Evolutionary conservation across 192 early-diverging fungal genomes (phyloP).

Genomic region (Backusella tarrabulga): DNA sequence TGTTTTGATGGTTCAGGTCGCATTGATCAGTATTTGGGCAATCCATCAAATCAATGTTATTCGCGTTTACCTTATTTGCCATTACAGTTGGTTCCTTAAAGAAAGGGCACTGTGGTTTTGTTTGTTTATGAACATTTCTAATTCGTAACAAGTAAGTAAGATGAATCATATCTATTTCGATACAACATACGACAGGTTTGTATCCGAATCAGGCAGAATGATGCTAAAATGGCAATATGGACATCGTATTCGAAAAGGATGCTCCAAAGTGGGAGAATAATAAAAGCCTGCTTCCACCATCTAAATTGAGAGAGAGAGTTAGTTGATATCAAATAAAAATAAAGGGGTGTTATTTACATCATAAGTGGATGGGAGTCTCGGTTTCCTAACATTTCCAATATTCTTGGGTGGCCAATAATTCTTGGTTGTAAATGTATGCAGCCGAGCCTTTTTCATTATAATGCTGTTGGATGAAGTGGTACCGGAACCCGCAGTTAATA

Average conservation of each 20-base stretch:
- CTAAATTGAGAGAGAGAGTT: neutral
- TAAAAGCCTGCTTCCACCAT: constrained; percentile 19
- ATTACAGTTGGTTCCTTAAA: neutral
- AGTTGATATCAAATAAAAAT: neutral
- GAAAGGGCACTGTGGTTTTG: neutral
- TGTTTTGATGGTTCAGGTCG: neutral
- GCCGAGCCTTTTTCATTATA: constrained; percentile 9
- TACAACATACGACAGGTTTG: neutral
- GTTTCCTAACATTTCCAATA: neutral
- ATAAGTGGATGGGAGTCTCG: neutral
- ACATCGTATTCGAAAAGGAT: constrained; percentile 4
- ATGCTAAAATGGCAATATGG: constrained; percentile 13
- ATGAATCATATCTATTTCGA: neutral
- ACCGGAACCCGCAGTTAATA: neutral
- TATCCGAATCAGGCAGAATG: neutral
- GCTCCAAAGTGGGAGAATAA: neutral
- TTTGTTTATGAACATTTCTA: constrained; percentile 3
- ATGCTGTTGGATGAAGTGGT: constrained; percentile 6
- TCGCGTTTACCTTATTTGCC: neutral
- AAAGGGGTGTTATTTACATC: neutral
- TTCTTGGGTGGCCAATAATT: constrained; percentile 15
- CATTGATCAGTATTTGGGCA: neutral
- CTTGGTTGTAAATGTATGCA: neutral
- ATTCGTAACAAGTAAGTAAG: neutral
- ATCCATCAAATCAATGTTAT: neutral